These are phyloP conservation scores for Komagataella phaffii DNA, from an alignment of 805 yeast genomes.

Conservation along the genomic window DNA sequence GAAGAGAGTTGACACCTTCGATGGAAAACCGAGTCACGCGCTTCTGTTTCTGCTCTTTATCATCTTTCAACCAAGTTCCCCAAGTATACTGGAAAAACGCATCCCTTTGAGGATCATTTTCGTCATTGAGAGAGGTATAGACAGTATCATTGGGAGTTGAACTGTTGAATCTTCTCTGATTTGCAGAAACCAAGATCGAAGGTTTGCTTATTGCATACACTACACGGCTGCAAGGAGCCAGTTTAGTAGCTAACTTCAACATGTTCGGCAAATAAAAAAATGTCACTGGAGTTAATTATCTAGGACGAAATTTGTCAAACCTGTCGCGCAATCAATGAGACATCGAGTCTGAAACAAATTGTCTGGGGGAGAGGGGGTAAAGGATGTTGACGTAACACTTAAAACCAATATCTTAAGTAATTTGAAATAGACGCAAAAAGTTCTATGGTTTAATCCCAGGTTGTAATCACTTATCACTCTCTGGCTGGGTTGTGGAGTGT, in stretches of 20 bases:
- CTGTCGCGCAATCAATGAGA: not conserved
- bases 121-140: conserved; percentile 45
- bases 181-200: not conserved
- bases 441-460: not conserved
- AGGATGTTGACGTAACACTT: too few relatives aligned
- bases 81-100: conserved; percentile 79
- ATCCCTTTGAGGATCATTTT: conserved; percentile 52
- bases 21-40: conserved; percentile 76
- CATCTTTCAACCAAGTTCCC: conserved; percentile 91
- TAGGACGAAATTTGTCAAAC: not conserved
- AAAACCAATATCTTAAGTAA: not conserved
- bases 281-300: not conserved
- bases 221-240: not conserved
- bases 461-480: not conserved
- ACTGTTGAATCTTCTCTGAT: conserved; percentile 3
- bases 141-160: conserved; percentile 14
- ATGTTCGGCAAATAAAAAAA: not conserved
- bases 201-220: not conserved
- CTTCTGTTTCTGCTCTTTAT: conserved; percentile 55
- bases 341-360: not conserved
- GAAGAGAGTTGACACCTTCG: conserved; percentile 52
- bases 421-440: not conserved
- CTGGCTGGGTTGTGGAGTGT: not conserved
- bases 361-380: not conserved
- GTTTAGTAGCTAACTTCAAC: not conserved